Base-by-base conservation (phyloP, 768 basidiomycete species). In the Lanmaoa rubissima region DNA sequence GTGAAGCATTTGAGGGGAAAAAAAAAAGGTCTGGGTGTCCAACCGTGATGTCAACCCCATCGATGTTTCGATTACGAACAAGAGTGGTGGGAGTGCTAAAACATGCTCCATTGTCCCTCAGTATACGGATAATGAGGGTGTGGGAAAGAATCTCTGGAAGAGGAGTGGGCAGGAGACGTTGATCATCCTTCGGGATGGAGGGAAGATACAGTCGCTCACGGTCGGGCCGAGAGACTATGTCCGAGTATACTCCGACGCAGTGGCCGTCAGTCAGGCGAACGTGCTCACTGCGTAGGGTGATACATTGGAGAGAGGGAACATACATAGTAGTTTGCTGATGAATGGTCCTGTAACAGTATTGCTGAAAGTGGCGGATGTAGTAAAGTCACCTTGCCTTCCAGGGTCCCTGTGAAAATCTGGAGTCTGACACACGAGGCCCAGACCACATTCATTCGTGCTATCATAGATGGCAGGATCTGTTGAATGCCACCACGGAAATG, bases 1-100 rank as follows among this genome's bases (percentile, higher is more conserved):
- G 21, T 11, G 21, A 26, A 38, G 17, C 19, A 34, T 40, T 26
- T 16, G 16, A n/a, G 21, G n/a, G n/a, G n/a, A 24, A 7, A 26
- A 14, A n/a, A 46, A 31, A 11, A 64, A 61, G 62, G 59, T 64
- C 31, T 65, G 63, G 63, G 50, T 65, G 6, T 61, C 63, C 35
- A 64, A 62, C 21, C 61, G 54, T 10, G 19, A 28, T 2, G 6
- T 1, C 16, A 14, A 28, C 14, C 9, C 17, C 13, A 49, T 59
- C 21, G 5, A 43, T 3, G 17, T 64, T 17, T 10, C 48, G 7
- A 28, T 65, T 4, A 53, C 63, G 14, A 65, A 57, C 42, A n/a
- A 32, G 17, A 50, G 28, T 26, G 54, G 51, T 5, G 56, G 64
- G n/a, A 56, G 57, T n/a, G 43, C 48, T 4, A 12, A 17, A 0